Percentiles rank a stretch among this genome's conserved stretches.
Evolutionary conservation across 768 basidiomycete species (phyloP).

Genomic region (Amanita phalloides): DNA sequence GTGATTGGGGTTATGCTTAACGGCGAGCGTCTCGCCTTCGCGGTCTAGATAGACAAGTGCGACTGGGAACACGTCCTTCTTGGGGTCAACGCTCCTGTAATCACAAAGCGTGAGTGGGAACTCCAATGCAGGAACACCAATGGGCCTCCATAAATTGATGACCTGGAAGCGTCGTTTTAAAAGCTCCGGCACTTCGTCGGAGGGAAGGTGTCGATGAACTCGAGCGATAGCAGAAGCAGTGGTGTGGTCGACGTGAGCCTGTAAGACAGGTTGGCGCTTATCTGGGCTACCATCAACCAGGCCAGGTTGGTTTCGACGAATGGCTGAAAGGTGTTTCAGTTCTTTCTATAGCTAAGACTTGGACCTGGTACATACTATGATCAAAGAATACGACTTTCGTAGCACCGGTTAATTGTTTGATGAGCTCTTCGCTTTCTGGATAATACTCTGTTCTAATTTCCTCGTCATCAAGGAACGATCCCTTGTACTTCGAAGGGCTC

Average conservation of each 20-base stretch:
- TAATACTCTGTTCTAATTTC: slow-evolving; percentile 49
- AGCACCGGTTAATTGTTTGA: slow-evolving; percentile 52
- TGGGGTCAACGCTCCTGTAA: slow-evolving; percentile 30
- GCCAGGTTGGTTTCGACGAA: slow-evolving; percentile 33
- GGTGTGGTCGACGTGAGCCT: slow-evolving; percentile 45
- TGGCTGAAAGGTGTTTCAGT: slow-evolving; percentile 17
- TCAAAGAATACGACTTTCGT: slow-evolving; percentile 48
- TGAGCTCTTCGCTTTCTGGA: slow-evolving; percentile 45
- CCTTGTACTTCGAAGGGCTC: slow-evolving; percentile 24
- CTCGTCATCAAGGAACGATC: slow-evolving; percentile 31
- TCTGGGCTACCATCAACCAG: slow-evolving; percentile 21
- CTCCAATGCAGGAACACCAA: slow-evolving; percentile 33
- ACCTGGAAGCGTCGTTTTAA: slow-evolving; percentile 42
- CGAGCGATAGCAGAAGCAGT: slow-evolving; percentile 29
- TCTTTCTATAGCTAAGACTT: background rate
- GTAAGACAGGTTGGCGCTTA: slow-evolving; percentile 34
- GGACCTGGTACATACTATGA: slow-evolving; percentile 11
- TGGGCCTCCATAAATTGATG: slow-evolving; percentile 54
- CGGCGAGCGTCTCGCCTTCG: slow-evolving; percentile 40
- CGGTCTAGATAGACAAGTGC: slow-evolving; percentile 36
- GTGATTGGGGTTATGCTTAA: slow-evolving; percentile 34
- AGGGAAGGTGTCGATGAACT: slow-evolving; percentile 42
- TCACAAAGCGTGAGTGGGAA: slow-evolving; percentile 44
- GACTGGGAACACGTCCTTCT: slow-evolving; percentile 32
- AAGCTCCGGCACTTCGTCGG: slow-evolving; percentile 30